Evolutionary conservation across 495 filamentous ascomycete species (phyloP).

Genomic region (Talaromyces wortmannii): DNA sequence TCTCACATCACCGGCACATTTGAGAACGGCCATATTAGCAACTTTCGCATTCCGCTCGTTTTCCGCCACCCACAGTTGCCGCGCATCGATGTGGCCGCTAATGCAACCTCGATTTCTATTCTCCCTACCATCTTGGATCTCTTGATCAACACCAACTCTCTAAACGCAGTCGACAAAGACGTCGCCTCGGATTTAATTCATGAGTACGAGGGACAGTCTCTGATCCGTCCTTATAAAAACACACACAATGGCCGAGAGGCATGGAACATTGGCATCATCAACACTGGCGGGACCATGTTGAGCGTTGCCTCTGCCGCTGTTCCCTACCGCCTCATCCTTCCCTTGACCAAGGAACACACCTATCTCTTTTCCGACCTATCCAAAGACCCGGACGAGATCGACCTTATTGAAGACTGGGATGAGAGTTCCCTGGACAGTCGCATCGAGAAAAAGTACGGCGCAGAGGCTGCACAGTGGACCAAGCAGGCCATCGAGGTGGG

Average conservation of each 20-base stretch:
- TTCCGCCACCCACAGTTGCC: constrained; percentile 24
- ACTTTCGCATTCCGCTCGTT: constrained; percentile 24
- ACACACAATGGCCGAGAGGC: constrained; percentile 24
- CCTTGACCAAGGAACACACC: constrained; percentile 28
- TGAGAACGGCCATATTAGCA: constrained; percentile 26
- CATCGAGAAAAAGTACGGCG: constrained; percentile 21
- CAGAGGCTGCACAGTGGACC: constrained; percentile 30
- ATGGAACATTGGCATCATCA: constrained; percentile 41
- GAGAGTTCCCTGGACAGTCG: constrained; percentile 16
- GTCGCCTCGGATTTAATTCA: constrained; percentile 29
- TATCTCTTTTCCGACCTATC: constrained; percentile 29
- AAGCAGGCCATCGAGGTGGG: constrained; percentile 26
- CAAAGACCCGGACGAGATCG: constrained; percentile 26
- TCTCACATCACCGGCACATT: constrained; percentile 15
- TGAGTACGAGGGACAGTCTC: constrained; percentile 40
- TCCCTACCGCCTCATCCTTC: constrained; percentile 32
- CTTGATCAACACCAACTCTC: constrained; percentile 24
- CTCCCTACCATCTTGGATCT: constrained; percentile 23
- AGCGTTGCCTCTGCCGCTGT: constrained; percentile 29
- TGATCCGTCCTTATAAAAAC: constrained; percentile 31
- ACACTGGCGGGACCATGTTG: constrained; percentile 35
- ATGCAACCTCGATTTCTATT: constrained; percentile 19
- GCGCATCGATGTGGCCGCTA: constrained; percentile 16
- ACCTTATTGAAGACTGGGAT: constrained; percentile 24
- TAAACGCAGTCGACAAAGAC: constrained; percentile 19